phyloP scores from a whole-genome alignment of 75 land plant genomes.

The Ceratopteris richardii region DNA sequence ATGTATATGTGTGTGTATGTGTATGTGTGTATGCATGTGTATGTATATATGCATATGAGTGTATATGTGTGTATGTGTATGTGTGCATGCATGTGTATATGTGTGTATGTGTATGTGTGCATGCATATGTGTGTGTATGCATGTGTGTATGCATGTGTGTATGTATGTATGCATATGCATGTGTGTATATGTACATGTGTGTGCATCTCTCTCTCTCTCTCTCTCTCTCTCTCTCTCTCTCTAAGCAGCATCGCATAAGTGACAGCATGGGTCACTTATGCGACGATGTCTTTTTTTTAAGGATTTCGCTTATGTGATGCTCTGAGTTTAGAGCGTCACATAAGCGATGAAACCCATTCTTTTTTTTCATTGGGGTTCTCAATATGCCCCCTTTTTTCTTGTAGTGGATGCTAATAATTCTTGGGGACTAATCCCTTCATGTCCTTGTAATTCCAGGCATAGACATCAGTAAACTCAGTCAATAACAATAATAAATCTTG shows the following conservation, averaged over 20 bases:
- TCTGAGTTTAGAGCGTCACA: too few relatives aligned
- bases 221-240: slow-evolving; percentile 2
- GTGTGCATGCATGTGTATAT: neutral
- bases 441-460: too few relatives aligned
- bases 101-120: neutral
- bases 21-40: neutral
- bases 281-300: too few relatives aligned
- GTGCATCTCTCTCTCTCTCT: slow-evolving; percentile 1
- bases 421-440: too few relatives aligned
- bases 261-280: too few relatives aligned
- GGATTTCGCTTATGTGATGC: too few relatives aligned
- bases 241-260: neutral
- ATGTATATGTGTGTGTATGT: neutral
- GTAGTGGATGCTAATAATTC: too few relatives aligned
- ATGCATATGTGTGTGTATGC: neutral
- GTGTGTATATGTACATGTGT: neutral
- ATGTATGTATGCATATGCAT: neutral
- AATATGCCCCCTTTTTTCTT: too few relatives aligned
- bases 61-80: too few relatives aligned
- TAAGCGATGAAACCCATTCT: too few relatives aligned
- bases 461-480: too few relatives aligned
- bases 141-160: neutral
- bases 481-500: too few relatives aligned
- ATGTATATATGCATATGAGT: neutral
- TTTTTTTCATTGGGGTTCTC: neutral